Percentiles rank a stretch among this genome's conserved stretches.
phyloP scores from a whole-genome alignment of 129 eudicot species.

The Saussurea involucrata region DNA sequence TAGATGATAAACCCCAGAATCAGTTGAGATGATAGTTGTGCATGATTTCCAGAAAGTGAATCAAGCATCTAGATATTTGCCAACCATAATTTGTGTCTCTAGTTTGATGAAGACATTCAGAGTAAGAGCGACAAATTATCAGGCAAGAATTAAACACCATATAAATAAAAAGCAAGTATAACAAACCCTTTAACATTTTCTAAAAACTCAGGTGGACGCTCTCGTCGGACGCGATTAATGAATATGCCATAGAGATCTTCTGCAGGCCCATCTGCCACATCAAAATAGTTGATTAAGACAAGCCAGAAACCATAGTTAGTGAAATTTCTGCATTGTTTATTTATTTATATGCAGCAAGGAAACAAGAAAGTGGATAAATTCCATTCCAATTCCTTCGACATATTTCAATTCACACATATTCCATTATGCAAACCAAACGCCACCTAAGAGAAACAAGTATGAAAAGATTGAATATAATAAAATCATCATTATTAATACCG shows the following conservation, averaged over 20 bases:
- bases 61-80: neutral
- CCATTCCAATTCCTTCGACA: neutral
- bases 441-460: neutral
- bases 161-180: constrained; percentile 4
- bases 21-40: neutral
- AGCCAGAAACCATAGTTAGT: neutral
- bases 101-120: neutral
- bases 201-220: constrained; percentile 83
- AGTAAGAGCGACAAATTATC: neutral
- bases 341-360: neutral
- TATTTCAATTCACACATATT: neutral
- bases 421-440: neutral
- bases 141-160: neutral
- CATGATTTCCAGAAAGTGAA: neutral
- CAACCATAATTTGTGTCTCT: neutral
- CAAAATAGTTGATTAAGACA: constrained; percentile 3
- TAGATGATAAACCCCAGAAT: neutral
- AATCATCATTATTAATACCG: neutral
- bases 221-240: constrained; percentile 94
- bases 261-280: constrained; percentile 91
- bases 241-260: constrained; percentile 97
- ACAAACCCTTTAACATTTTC: constrained; percentile 92
- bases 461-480: neutral
- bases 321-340: neutral
- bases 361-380: neutral